Base-by-base conservation (phyloP, 139 green algal species). In the Tetraselmis striata region DNA sequence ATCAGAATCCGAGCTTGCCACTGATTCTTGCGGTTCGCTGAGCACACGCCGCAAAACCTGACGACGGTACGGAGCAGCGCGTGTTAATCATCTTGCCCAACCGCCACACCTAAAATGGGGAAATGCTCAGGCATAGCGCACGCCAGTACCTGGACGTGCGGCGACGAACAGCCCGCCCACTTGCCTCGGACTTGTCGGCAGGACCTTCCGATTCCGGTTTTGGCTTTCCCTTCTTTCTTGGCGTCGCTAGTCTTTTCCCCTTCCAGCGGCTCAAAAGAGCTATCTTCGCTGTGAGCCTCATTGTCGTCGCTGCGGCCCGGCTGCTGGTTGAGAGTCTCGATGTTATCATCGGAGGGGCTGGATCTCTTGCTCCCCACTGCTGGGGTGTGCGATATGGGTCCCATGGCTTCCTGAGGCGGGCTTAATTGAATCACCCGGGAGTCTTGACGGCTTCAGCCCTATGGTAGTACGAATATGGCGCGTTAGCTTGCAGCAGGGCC, bases 1-100 rank as follows among this genome's bases (percentile, higher is more conserved):
- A 93, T 90, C 80, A 95, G 85, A 81, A 95, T 95, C 78, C 91
- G 85, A 1, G 91, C 91, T 85, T 95, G 91, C 91, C 91, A 95
- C 88, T 95, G 91, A 81, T 94, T 94, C 82, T 93, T 93, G 77
- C 91, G 84, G 87, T 95, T 94, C 84, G 84, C 90, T 78, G 81
- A 86, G 26, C 91, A 91, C 59, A 95, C 91, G 24, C 91, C 91
- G 45, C 45, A 67, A 67, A 67, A 67, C 45, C 45, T 67, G 45
- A 25, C 5, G 45, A 67, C 5, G 18, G 45, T 67, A 5, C 5
- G 18, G 5, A 67, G 5, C 45, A 67, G 45, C 18, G 18, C 18
- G 11, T 67, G 45, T 18, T 67, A 18, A 25, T 67, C 18, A 5
- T 18, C 5, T 67, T 67, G 45, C 18, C n/a, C n/a, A n/a, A n/a